Base-by-base conservation (phyloP, 805 yeast genomes). In the Yarrowia sp. region DNA sequence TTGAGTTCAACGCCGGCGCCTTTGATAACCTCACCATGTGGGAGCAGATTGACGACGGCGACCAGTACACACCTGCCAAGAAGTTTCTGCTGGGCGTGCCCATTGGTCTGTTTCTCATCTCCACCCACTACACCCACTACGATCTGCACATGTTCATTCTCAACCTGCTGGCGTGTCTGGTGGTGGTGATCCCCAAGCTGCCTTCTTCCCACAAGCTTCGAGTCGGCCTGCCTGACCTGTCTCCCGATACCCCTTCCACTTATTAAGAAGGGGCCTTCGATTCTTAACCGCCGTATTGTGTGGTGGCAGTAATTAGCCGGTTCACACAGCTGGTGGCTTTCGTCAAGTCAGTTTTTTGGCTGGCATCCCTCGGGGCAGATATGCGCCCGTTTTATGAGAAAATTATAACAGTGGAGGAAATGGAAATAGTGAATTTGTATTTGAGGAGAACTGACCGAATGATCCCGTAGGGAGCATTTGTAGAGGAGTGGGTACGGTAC, bases 31-130 rank as follows among this genome's bases (percentile, higher is more conserved):
- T 94, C 73, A 95, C 97, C 26, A 92, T 94, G 98, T 94, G 99
- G 99, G 99, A 94, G 79, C 99, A 94, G 79, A 89, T 89, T 70
- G 96, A 91, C 78, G 88, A 93, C 75, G 99, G 98, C 70, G 98
- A 92, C 76, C 97, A 92, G 78, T 94, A 93, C 78, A 95, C 99
- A 0, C 99, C 99, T 12, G 88, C 97, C 46, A 93, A 95, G 82
- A 94, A 94, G 79, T 94, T 92, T 76, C 82, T 94, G 72, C 85
- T 94, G 81, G 87, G 91, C 63, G 97, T 95, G n/a, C 99, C 99
- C 36, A 90, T 95, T 72, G 88, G 87, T 8, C 82, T 95, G 75
- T 94, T 94, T 74, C 82, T 94, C 72, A 83, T 92, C 42, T 87
- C 95, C 66, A 93, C 98, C 1, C 98, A 94, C 78, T 95, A 93